These are phyloP conservation scores for Nannizzia gypsea DNA, from an alignment of 2,329 filamentous ascomycete species.

Conservation along the genomic window DNA sequence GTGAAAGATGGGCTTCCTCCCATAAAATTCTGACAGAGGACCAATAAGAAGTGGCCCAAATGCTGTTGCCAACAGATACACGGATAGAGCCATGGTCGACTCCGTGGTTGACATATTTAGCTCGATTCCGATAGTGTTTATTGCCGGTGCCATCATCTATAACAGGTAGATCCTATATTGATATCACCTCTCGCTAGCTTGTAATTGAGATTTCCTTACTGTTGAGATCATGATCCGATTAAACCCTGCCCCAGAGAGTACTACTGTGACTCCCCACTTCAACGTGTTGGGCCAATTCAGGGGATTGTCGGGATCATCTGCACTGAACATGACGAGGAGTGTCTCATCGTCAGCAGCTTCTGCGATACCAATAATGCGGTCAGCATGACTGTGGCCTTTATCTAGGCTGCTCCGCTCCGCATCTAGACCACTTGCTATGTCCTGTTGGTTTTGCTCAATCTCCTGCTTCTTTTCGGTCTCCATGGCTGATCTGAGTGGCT, in stretches of 20 bases:
- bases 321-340: constrained; percentile 12
- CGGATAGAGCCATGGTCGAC: constrained; percentile 40
- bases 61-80: constrained; percentile 45
- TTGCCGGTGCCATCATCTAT: constrained; percentile 43
- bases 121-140: constrained; percentile 43
- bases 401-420: neutral
- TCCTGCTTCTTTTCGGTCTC: neutral
- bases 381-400: neutral
- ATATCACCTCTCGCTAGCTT: neutral
- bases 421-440: neutral
- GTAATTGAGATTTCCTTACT: neutral
- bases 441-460: neutral
- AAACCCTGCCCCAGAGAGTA: constrained; percentile 48
- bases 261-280: constrained; percentile 47
- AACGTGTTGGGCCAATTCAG: constrained; percentile 44
- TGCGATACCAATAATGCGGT: neutral
- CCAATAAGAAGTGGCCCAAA: constrained; percentile 42
- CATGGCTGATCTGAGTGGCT: too few relatives aligned
- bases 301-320: constrained; percentile 38
- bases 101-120: constrained; percentile 39
- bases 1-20: constrained; percentile 44
- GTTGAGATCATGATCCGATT: constrained; percentile 53
- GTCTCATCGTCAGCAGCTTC: neutral
- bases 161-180: neutral
- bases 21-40: constrained; percentile 46